These are phyloP conservation scores for Lichtheimia ramosa DNA, from an alignment of 371 early-diverging fungal genomes.

Conservation along the genomic window DNA sequence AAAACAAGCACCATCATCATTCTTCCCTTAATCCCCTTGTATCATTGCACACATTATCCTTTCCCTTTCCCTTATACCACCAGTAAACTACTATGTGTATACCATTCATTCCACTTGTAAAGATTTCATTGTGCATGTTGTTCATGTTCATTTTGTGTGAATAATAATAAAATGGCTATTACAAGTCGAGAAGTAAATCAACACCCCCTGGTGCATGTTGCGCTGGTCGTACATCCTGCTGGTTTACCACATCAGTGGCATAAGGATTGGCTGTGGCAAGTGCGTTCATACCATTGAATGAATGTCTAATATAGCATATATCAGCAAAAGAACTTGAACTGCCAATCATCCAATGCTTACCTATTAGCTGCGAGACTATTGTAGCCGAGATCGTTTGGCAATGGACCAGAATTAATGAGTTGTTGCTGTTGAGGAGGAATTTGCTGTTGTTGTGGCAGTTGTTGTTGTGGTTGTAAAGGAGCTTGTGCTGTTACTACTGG, in stretches of 20 bases:
- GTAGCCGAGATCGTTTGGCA: constrained; percentile 20
- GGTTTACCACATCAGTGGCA: constrained; percentile 43
- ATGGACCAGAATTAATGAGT: constrained; percentile 1
- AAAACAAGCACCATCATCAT: constrained; percentile 2
- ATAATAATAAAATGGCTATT: constrained; percentile 9
- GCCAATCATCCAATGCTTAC: constrained; percentile 4
- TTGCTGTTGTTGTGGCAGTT: constrained; percentile 5
- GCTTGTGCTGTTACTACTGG: constrained; percentile 11
- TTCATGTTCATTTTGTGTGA: constrained; percentile 3
- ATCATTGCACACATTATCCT: background rate
- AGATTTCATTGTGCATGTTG: background rate
- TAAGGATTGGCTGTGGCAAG: constrained; percentile 44
- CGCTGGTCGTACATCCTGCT: constrained; percentile 24
- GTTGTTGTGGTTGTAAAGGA: constrained; percentile 15
- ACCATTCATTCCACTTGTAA: constrained; percentile 1
- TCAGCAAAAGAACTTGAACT: background rate
- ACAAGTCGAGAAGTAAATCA: constrained; percentile 32
- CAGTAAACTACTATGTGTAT: background rate
- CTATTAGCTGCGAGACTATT: constrained; percentile 24
- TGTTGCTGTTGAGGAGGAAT: constrained; percentile 4
- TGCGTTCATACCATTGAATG: constrained; percentile 27
- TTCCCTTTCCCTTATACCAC: background rate
- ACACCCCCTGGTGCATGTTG: constrained; percentile 31
- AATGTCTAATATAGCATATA: constrained; percentile 7
- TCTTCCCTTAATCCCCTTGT: background rate